These are phyloP conservation scores for Hanseniaspora clermontiae DNA, from an alignment of 805 yeast species.

Conservation along the genomic window DNA sequence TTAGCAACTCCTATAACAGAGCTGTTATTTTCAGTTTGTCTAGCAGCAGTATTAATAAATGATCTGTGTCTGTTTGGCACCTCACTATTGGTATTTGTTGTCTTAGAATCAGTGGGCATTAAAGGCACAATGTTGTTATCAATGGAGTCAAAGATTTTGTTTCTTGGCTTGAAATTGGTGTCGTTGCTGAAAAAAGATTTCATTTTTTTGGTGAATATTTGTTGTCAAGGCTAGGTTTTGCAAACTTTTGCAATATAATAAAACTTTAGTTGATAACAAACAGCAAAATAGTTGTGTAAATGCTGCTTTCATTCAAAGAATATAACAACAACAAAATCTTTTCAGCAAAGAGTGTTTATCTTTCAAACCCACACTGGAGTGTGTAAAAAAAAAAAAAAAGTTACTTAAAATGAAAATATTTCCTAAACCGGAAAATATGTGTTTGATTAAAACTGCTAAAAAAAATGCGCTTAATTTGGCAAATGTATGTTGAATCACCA, in stretches of 20 bases:
- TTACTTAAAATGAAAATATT: neutral
- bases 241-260: neutral
- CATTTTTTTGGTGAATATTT: conserved; percentile 16
- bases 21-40: neutral
- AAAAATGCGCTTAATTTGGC: neutral
- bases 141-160: conserved; percentile 25
- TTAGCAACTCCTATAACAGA: conserved; percentile 3
- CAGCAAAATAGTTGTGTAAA: too few relatives aligned
- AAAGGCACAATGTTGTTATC: conserved; percentile 18
- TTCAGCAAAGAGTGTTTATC: too few relatives aligned
- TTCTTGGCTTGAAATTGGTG: conserved; percentile 25
- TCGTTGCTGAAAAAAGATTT: conserved; percentile 27
- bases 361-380: too few relatives aligned
- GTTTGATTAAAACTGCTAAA: neutral
- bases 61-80: conserved; percentile 7
- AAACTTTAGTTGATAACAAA: too few relatives aligned
- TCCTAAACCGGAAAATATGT: neutral
- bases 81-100: neutral
- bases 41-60: neutral
- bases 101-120: too few relatives aligned
- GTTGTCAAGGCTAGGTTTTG: neutral
- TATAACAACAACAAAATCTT: neutral
- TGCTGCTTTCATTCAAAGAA: too few relatives aligned
- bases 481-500: conserved; percentile 34
- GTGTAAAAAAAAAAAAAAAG: too few relatives aligned